phyloP scores from a whole-genome alignment of 164 flowering plant genomes.

The Aristolochia contorta region DNA sequence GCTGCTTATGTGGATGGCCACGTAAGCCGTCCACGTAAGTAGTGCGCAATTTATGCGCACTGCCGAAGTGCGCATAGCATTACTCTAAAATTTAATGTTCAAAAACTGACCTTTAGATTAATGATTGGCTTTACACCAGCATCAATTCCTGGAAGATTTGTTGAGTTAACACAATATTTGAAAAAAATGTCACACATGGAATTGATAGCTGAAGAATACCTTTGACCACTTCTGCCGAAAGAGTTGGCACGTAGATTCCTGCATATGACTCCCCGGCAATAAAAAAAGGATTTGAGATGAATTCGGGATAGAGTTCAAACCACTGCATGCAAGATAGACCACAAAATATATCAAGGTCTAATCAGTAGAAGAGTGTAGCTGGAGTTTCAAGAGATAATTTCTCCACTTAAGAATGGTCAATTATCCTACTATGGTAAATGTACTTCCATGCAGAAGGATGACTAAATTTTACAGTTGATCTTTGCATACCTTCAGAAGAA shows the following conservation, averaged over 20 bases:
- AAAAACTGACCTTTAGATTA: constrained; percentile 58
- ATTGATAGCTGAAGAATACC: constrained; percentile 30
- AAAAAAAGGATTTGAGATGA: constrained; percentile 55
- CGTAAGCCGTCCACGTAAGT: no score
- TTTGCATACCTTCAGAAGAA: constrained; percentile 67
- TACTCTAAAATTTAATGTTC: no score
- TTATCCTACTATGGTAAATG: no score
- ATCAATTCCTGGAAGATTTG: constrained; percentile 42
- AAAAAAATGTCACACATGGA: constrained; percentile 1
- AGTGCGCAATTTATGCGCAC: no score
- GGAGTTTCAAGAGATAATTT: no score
- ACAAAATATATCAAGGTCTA: background rate
- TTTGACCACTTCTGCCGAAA: constrained; percentile 57
- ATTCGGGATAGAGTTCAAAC: constrained; percentile 74
- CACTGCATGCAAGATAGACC: constrained; percentile 37
- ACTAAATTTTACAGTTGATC: no score
- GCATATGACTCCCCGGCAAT: constrained; percentile 94
- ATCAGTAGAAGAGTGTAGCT: no score
- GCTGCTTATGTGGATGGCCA: no score
- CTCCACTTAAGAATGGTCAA: no score
- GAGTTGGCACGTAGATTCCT: constrained; percentile 94
- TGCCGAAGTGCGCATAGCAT: no score
- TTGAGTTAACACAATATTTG: constrained; percentile 4
- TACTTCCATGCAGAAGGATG: no score
- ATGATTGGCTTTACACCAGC: constrained; percentile 47